Base-by-base conservation (phyloP, 495 filamentous ascomycete genomes). In the Tricharina praecox region DNA sequence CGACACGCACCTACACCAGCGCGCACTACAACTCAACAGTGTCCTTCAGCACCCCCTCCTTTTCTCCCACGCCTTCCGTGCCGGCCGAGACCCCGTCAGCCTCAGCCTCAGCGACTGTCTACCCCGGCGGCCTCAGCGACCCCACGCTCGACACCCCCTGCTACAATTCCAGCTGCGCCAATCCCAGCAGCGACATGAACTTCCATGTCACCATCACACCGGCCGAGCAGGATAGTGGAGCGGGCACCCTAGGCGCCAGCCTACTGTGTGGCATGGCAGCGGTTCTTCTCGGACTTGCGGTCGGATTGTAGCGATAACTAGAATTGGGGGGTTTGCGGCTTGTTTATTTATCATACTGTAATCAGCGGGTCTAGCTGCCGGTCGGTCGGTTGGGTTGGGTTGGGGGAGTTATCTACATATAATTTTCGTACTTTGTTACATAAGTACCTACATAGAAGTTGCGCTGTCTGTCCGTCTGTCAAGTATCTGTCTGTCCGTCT, bases 141-240 rank as follows among this genome's bases (percentile, higher is more conserved):
- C 40, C 40, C 3, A 43, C 40, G 9, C 20, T 50, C 7, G 48
- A 50, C 25, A 28, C 28, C 11, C 48, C 48, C 3, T 50, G 48
- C 32, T 50, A 33, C 25, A 50, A 50, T 39, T 44, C 48, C 3
- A 33, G n/a, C n/a, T 50, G 48, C 32, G 2, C 11, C 21, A 44
- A 50, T 19, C 48, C 48, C 16, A 34, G 24, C 28, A 50, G 48
- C 21, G 16, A 43, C 16, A 50, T 50, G 48, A 50, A 50, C 38
- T 50, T 44, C 39, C 15, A 21, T 8, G 42, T 41, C 16, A 50
- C 48, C 3, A 49, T 49, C 23, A 40, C 24, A 16, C 13, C 42
- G n/a, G 37, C 25, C 16, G 28, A 18, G 7, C 13, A 24, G 3
- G 8, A 32, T 33, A 16, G 15, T 32, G 28, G 28, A 7, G 28